Evolutionary conservation across 139 green algal species (phyloP).

Genomic region (Coelastrella sp.): DNA sequence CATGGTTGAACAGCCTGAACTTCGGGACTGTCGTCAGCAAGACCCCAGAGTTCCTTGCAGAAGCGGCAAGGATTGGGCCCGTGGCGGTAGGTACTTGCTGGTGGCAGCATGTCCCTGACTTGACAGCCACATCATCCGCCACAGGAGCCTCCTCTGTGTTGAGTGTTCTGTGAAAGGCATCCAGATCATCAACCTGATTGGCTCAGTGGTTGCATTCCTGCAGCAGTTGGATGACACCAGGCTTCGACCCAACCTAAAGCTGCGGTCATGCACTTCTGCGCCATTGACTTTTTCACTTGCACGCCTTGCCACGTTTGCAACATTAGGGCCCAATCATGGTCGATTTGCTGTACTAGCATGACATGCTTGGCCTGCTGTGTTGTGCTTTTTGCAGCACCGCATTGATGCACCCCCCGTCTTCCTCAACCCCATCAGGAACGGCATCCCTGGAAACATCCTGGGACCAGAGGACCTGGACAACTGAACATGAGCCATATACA

Average conservation of each 20-base stretch:
- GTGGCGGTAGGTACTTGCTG: constrained; percentile 7
- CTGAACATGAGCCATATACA: neutral
- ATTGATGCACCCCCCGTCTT: constrained; percentile 38
- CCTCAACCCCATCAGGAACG: constrained; percentile 20
- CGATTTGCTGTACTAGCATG: neutral
- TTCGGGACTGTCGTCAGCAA: constrained; percentile 4
- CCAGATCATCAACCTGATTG: too few species aligned
- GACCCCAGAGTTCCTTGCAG: constrained; percentile 15
- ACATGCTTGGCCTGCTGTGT: neutral
- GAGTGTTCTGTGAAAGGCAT: neutral
- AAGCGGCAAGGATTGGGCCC: constrained; percentile 21
- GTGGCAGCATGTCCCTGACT: neutral
- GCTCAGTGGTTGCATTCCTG: too few species aligned
- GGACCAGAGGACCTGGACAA: constrained; percentile 42
- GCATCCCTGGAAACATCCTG: constrained; percentile 32
- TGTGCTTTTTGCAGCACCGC: constrained; percentile 19
- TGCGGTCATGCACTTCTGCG: neutral
- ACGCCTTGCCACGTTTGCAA: too few species aligned
- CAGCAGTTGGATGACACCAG: neutral
- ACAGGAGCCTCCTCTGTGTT: neutral
- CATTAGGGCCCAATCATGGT: neutral
- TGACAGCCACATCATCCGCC: neutral
- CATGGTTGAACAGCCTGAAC: neutral
- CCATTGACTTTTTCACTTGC: too few species aligned
- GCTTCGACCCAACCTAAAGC: neutral